These are phyloP conservation scores for Botryobasidium botryosum DNA, from an alignment of 768 basidiomycete species.

Conservation along the genomic window DNA sequence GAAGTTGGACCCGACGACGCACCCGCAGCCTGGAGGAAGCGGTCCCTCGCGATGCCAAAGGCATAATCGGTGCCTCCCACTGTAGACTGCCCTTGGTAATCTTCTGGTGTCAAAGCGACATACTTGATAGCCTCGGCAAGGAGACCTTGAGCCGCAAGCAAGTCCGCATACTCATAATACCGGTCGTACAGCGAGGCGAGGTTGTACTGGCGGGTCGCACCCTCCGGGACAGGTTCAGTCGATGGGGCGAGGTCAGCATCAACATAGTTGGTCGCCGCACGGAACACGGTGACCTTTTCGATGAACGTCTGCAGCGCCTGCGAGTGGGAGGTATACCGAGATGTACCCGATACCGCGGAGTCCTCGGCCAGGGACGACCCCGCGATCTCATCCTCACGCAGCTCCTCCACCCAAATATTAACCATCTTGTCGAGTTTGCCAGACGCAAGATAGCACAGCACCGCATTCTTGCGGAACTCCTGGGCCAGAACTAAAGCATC, in stretches of 20 bases:
- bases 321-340: slow-evolving; percentile 63
- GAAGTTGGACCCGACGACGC: slow-evolving; percentile 18
- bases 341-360: slow-evolving; percentile 23
- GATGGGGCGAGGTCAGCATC: slow-evolving; percentile 46
- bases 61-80: slow-evolving; percentile 23
- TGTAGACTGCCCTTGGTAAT: slow-evolving; percentile 57
- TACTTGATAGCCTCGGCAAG: slow-evolving; percentile 66
- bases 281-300: slow-evolving; percentile 93
- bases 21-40: slow-evolving; percentile 28
- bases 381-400: slow-evolving; percentile 58
- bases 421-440: slow-evolving; percentile 74
- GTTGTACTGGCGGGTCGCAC: slow-evolving; percentile 53
- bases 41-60: slow-evolving; percentile 29
- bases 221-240: slow-evolving; percentile 23
- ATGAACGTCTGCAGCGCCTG: slow-evolving; percentile 83
- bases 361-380: slow-evolving; percentile 19
- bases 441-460: slow-evolving; percentile 84
- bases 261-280: slow-evolving; percentile 62
- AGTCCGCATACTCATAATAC: slow-evolving; percentile 90
- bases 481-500: slow-evolving; percentile 27
- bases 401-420: slow-evolving; percentile 82
- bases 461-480: slow-evolving; percentile 70
- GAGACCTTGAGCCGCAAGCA: slow-evolving; percentile 81
- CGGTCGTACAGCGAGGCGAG: slow-evolving; percentile 75
- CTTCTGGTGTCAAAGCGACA: slow-evolving; percentile 58